phyloP scores from a whole-genome alignment of 768 basidiomycete species.

The Asterophora parasitica region DNA sequence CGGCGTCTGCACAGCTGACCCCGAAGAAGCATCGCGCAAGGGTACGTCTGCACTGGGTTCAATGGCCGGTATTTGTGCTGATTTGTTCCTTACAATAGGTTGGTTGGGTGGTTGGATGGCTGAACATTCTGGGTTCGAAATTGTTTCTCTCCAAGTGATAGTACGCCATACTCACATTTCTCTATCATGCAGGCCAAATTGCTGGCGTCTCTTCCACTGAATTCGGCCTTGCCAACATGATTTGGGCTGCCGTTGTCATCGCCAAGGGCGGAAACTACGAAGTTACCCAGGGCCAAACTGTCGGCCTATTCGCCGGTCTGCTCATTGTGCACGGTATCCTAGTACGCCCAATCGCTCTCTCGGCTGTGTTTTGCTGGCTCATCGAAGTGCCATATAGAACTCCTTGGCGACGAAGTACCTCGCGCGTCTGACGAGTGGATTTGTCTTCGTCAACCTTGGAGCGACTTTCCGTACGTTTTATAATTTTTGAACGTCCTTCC shows the following conservation, averaged over 20 bases:
- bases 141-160: not conserved
- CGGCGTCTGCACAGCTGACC: conserved; percentile 74
- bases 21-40: conserved; percentile 60
- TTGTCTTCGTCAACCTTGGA: conserved; percentile 87
- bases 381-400: conserved; percentile 36
- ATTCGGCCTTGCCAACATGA: conserved; percentile 77
- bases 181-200: conserved; percentile 52
- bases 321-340: conserved; percentile 75
- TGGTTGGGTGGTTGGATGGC: conserved; percentile 79
- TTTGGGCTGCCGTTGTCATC: conserved; percentile 68
- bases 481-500: not conserved
- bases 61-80: not conserved
- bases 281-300: conserved; percentile 66
- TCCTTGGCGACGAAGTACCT: conserved; percentile 72
- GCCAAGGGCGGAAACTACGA: conserved; percentile 55
- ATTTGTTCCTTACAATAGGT: conserved; percentile 31
- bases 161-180: not conserved
- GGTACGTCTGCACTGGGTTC: conserved; percentile 26
- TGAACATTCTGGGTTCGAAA: conserved; percentile 65
- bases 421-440: conserved; percentile 66
- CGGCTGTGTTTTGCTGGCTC: not conserved
- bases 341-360: conserved; percentile 28
- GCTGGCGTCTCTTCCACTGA: conserved; percentile 85
- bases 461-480: conserved; percentile 56
- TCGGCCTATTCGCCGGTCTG: conserved; percentile 73